Conservation (phyloP, 495 filamentous ascomycete genomes). For the Aspergillus biplanus region DNA sequence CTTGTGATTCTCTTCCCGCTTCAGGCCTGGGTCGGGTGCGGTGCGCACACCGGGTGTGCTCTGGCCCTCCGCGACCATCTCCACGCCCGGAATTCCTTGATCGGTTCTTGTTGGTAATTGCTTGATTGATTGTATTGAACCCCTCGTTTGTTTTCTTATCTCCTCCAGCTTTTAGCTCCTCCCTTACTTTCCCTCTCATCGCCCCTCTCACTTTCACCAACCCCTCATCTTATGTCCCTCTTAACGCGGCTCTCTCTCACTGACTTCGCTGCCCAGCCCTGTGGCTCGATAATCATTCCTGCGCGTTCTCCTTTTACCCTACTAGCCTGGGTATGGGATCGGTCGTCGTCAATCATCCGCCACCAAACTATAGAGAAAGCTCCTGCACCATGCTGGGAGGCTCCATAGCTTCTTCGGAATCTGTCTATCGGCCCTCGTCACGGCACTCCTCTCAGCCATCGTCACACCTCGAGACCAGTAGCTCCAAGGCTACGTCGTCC, state of each 20-base stretch:
- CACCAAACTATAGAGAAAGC: constrained; percentile 46
- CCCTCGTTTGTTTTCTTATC: constrained; percentile 21
- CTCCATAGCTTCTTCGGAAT: constrained; percentile 44
- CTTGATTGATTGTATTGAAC: constrained; percentile 22
- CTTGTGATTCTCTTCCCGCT: constrained; percentile 28
- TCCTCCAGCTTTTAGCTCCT: constrained; percentile 23
- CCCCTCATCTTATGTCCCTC: constrained; percentile 23
- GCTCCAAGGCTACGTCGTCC: constrained; percentile 43
- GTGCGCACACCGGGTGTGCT: constrained; percentile 23
- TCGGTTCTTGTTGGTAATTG: constrained; percentile 15
- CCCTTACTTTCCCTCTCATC: constrained; percentile 17
- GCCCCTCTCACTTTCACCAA: constrained; percentile 19
- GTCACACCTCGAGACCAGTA: constrained; percentile 32
- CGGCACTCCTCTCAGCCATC: constrained; percentile 26
- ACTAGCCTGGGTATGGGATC: constrained; percentile 46
- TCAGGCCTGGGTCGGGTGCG: constrained; percentile 28
- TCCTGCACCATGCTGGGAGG: constrained; percentile 56
- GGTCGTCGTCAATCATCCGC: constrained; percentile 50
- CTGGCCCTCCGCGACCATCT: constrained; percentile 28
- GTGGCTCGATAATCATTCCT: constrained; percentile 15
- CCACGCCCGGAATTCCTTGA: constrained; percentile 19
- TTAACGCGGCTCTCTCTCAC: constrained; percentile 19
- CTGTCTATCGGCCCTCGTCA: constrained; percentile 39
- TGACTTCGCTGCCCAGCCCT: constrained; percentile 19
- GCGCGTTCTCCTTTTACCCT: constrained; percentile 11